Percentiles rank a stretch among this genome's conserved stretches.
phyloP scores from a whole-genome alignment of 73 alveolate genomes.

The Paramecium biaurelia region DNA sequence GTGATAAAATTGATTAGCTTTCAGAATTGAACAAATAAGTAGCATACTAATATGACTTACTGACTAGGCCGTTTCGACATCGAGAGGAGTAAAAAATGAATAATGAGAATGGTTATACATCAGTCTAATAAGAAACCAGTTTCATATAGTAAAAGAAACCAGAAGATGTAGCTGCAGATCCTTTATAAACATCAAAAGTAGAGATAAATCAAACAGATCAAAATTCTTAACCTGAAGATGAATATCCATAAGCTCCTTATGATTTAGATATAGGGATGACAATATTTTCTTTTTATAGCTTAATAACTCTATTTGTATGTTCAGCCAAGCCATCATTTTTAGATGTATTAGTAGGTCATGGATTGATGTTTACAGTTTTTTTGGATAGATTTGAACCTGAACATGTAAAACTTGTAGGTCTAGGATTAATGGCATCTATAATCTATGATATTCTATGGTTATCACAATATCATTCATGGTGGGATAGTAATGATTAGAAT shows the following conservation, averaged over 20 bases:
- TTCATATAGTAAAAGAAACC: neutral
- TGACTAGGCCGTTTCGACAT: neutral
- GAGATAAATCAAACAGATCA: neutral
- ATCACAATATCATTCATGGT: constrained; percentile 46
- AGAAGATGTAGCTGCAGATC: neutral
- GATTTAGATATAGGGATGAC: constrained; percentile 25
- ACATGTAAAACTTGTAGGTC: constrained; percentile 20
- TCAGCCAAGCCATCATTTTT: constrained; percentile 46
- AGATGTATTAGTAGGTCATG: constrained; percentile 33
- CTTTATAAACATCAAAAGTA: neutral
- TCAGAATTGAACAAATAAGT: neutral
- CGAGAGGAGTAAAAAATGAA: neutral
- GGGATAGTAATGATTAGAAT: constrained; percentile 25
- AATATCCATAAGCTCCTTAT: neutral
- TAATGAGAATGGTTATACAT: neutral
- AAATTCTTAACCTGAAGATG: neutral
- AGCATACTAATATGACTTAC: neutral
- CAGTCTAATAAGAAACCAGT: neutral
- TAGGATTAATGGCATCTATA: constrained; percentile 8
- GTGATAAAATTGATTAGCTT: neutral
- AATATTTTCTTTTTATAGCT: neutral
- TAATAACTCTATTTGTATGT: constrained; percentile 23
- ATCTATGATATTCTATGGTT: constrained; percentile 34
- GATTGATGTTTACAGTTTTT: constrained; percentile 5
- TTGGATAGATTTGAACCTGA: constrained; percentile 33